Evolutionary conservation across 768 basidiomycete species (phyloP).

Genomic region (Tricholoma furcatifolium): DNA sequence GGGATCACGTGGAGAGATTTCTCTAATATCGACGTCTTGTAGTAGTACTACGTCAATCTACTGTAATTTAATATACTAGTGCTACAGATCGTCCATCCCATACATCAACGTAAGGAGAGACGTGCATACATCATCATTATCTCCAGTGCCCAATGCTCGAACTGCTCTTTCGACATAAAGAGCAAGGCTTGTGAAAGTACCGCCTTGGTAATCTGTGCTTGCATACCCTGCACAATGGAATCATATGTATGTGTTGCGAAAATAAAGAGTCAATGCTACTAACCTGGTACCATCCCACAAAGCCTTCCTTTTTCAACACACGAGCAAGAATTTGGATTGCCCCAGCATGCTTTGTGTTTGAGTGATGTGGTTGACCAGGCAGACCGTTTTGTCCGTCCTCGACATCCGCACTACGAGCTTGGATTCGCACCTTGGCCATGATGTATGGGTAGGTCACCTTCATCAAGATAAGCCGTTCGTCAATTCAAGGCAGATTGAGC

Average conservation of each 20-base stretch:
- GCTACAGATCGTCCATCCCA: neutral
- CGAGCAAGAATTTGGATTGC: constrained; percentile 74
- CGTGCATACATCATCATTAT: constrained; percentile 60
- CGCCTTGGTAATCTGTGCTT: constrained; percentile 94
- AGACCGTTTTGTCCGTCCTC: constrained; percentile 43
- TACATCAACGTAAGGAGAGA: constrained; percentile 22
- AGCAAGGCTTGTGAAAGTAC: constrained; percentile 93
- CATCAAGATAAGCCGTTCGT: neutral
- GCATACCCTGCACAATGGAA: constrained; percentile 71
- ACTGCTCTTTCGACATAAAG: constrained; percentile 97
- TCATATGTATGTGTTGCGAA: neutral
- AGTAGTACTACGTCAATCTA: neutral
- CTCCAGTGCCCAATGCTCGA: constrained; percentile 82
- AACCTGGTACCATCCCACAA: constrained; percentile 95
- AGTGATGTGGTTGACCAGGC: constrained; percentile 41
- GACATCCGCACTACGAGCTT: constrained; percentile 69
- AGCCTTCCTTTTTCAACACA: constrained; percentile 75
- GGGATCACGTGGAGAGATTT: neutral
- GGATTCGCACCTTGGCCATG: constrained; percentile 95
- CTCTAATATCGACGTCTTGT: too few species aligned
- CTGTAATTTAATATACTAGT: neutral
- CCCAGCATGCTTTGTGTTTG: constrained; percentile 55
- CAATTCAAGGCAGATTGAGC: neutral
- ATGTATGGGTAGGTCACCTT: constrained; percentile 96
- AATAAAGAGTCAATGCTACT: constrained; percentile 22